phyloP scores from a whole-genome alignment of 192 early-diverging fungal species.

The Gigaspora rosea region DNA sequence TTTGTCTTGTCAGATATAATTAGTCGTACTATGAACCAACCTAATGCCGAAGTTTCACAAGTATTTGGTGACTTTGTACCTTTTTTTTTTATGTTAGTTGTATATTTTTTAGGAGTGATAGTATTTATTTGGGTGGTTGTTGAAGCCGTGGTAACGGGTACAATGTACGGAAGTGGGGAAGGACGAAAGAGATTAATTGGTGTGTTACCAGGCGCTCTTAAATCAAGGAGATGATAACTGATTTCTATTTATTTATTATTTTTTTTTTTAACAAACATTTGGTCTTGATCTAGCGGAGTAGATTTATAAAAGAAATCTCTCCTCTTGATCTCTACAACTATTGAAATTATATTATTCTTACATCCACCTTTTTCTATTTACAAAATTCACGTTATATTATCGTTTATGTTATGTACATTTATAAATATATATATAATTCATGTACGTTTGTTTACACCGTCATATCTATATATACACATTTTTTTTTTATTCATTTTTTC shows the following conservation, averaged over 20 bases:
- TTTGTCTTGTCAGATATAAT: constrained; percentile 28
- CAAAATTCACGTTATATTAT: too few species aligned
- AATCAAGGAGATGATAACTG: constrained; percentile 9
- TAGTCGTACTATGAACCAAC: constrained; percentile 10
- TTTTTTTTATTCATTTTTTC: too few species aligned
- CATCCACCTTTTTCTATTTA: too few species aligned
- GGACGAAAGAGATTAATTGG: constrained; percentile 30
- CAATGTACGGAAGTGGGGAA: constrained; percentile 30
- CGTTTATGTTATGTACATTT: too few species aligned
- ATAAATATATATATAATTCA: too few species aligned
- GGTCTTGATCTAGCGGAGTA: too few species aligned
- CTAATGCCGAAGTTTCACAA: constrained; percentile 23
- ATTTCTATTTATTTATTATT: neutral
- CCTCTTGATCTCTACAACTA: too few species aligned
- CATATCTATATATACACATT: too few species aligned
- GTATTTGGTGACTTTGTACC: constrained; percentile 32
- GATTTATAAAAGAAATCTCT: too few species aligned
- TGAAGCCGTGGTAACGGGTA: constrained; percentile 10
- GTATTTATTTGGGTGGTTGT: constrained; percentile 28
- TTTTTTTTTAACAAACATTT: too few species aligned
- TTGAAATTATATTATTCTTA: too few species aligned
- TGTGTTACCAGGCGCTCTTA: constrained; percentile 29
- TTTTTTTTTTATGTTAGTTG: constrained; percentile 19
- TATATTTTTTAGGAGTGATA: constrained; percentile 22
- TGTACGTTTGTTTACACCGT: too few species aligned